Base-by-base conservation (phyloP, 2,329 filamentous ascomycete genomes). In the Cadophora gregata region DNA sequence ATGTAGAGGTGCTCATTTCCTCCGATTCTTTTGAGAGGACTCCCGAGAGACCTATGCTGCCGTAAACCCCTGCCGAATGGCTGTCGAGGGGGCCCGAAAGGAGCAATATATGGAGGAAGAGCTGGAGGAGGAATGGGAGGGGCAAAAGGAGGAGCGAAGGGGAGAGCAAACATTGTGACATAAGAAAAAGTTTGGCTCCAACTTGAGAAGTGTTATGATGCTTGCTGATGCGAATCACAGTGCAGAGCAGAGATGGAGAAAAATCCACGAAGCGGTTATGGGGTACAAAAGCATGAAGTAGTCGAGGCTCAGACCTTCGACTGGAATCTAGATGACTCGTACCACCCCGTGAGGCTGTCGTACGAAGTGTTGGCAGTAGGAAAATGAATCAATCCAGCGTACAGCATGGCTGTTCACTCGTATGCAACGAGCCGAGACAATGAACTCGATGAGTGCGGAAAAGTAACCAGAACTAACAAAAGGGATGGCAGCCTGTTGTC, bases 21-120 rank as follows among this genome's bases (percentile, higher is more conserved):
- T 31, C 56, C 36, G 27, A 21, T 59, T 16, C 24, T 47, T 47
- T 42, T 59, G 14, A 59, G 56, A 14, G 38, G 56, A 31, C 36
- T 59, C 31, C 56, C 14, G 12, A 53, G 9, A 31, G 27, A 10
- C 27, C 50, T 53, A 2, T 14, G 27, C 9, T 25, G 50, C 27
- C 16, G 50, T 19, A 53, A 27, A 31, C 25, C 25, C 24, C 50
- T 53, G 9, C 50, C 50, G 14, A 53, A n/a, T 19, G 31, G 16
- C 50, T 53, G 50, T 27, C n/a, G 50, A n/a, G 50, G 25, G 5
- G 19, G 42, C 5, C 42, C 42, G 21, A 21, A 47, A 21, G 42
- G 42, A 47, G 42, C 12, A 36, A 14, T 36, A 8, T 14, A 36
- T 36, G 33, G 9, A 14, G 33, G 33, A 42, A 42, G 12, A 4